A percentile compares a stretch with the other conserved stretches of the same genome.
phyloP scores from a whole-genome alignment of 805 yeast species.

The Blastobotrys attinorum region DNA sequence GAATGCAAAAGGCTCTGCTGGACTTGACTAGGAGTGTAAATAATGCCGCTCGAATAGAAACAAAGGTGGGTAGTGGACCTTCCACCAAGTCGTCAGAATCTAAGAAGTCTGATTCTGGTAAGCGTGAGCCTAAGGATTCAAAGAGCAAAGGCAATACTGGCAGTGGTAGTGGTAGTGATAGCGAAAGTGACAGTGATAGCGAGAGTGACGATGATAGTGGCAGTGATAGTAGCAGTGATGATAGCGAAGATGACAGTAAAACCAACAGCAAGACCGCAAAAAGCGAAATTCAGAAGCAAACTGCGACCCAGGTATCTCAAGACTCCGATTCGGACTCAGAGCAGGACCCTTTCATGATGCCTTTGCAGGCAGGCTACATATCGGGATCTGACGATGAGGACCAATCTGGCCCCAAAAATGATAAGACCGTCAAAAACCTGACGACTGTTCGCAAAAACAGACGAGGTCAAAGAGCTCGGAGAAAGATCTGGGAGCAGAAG shows the following conservation, averaged over 20 bases:
- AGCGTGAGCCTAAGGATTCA: constrained; percentile 2
- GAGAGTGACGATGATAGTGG: constrained; percentile 16
- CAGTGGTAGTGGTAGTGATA: constrained; percentile 14
- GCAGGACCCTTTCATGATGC: constrained; percentile 46
- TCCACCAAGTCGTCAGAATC: neutral
- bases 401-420: constrained; percentile 22
- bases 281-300: constrained; percentile 34
- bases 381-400: constrained; percentile 67
- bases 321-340: constrained; percentile 30
- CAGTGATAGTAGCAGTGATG: constrained; percentile 13
- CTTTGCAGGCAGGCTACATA: constrained; percentile 72
- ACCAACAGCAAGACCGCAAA: constrained; percentile 31
- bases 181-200: constrained; percentile 8
- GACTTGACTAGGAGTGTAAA: constrained; percentile 9
- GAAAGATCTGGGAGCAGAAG: constrained; percentile 91
- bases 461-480: constrained; percentile 96
- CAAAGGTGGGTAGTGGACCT: constrained; percentile 2
- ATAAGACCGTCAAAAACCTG: constrained; percentile 14
- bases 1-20: constrained; percentile 13
- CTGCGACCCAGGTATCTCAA: constrained; percentile 19
- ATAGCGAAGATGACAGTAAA: constrained; percentile 34
- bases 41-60: constrained; percentile 9
- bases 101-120: neutral
- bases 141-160: neutral
- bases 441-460: constrained; percentile 61